A percentile compares a stretch with the other conserved stretches of the same genome.
Conservation (phyloP, 768 basidiomycete species). For the Collybia mongolica region DNA sequence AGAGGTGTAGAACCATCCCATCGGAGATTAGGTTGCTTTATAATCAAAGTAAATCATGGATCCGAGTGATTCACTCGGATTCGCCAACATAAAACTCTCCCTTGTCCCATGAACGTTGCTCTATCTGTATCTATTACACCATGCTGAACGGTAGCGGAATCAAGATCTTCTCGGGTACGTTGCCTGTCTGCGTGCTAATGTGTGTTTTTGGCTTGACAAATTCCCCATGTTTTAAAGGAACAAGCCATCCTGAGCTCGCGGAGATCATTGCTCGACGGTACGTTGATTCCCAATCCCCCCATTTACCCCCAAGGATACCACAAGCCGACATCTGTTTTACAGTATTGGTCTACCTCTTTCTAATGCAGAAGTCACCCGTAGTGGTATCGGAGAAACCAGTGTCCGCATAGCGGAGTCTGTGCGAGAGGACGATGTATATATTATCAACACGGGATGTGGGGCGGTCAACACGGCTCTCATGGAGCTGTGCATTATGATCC, state of each 20-base stretch:
- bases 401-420: conserved; percentile 94
- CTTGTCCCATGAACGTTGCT: conserved; percentile 3
- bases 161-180: conserved; percentile 54
- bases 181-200: neutral
- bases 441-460: conserved; percentile 90
- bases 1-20: too few relatives aligned
- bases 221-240: conserved; percentile 49
- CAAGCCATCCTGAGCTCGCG: conserved; percentile 93
- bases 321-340: conserved; percentile 15
- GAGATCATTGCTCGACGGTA: conserved; percentile 93
- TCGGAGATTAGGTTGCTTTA: too few relatives aligned
- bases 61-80: too few relatives aligned
- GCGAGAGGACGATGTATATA: conserved; percentile 98
- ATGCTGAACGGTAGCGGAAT: conserved; percentile 60
- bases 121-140: neutral
- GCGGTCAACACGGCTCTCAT: conserved; percentile 92
- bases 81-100: neutral
- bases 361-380: conserved; percentile 83
- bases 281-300: conserved; percentile 14
- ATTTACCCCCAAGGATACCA: neutral
- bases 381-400: conserved; percentile 88
- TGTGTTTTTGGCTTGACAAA: neutral
- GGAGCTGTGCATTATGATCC: conserved; percentile 99
- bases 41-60: conserved; percentile 13
- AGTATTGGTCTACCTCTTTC: conserved; percentile 90